phyloP scores from a whole-genome alignment of 768 basidiomycete species.

The Panaeolus cyanescens region DNA sequence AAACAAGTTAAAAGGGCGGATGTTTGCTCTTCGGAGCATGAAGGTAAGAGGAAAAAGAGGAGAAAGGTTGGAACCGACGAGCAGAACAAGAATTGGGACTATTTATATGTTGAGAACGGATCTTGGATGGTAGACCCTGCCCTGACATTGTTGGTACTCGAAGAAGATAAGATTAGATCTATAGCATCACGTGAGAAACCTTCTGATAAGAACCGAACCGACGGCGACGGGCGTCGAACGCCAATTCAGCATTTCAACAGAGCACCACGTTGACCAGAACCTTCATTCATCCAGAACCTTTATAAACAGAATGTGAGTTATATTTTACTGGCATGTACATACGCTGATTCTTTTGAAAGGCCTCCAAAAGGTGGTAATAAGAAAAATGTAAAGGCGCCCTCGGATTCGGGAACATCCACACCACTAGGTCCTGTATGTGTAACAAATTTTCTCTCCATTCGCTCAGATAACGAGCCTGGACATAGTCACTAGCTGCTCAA shows the following conservation, averaged over 20 bases:
- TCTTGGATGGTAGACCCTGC: not conserved
- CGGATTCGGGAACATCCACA: not conserved
- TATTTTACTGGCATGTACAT: not conserved
- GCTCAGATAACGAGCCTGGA: not conserved
- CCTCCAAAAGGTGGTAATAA: not conserved
- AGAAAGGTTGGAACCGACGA: not conserved
- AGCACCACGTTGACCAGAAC: not conserved
- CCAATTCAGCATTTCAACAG: not conserved
- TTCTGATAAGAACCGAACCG: not conserved
- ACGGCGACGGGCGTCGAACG: not conserved
- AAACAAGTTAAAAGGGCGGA: not conserved
- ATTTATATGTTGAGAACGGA: conserved; percentile 2
- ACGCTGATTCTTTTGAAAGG: not conserved
- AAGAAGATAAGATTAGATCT: conserved; percentile 1
- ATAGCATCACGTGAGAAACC: not conserved
- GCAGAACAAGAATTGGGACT: not conserved
- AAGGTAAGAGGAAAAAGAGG: not conserved
- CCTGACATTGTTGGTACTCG: not conserved
- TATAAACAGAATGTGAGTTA: not conserved
- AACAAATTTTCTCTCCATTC: not conserved
- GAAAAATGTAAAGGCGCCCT: not conserved
- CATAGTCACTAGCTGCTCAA: conserved; percentile 71
- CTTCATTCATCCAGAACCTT: not conserved
- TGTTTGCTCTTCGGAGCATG: not conserved
- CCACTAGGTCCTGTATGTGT: not conserved